Evolutionary conservation across 192 early-diverging fungal species (phyloP), one percentile per base, ranked within the genome.

Genomic region (Backusella circina): DNA sequence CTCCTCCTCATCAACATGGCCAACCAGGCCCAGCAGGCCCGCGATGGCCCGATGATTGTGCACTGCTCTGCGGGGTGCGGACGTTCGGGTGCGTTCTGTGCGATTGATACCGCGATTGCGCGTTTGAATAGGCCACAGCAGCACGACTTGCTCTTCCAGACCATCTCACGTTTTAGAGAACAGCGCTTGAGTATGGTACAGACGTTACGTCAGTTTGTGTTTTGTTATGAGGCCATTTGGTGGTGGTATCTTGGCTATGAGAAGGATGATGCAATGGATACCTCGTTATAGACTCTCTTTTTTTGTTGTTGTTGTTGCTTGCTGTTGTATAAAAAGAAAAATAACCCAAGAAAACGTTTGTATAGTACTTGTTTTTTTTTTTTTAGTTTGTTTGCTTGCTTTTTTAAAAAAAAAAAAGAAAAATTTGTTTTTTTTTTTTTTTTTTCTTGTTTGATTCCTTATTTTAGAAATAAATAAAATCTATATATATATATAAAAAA

Each of bases 101-200:
- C 84, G 3, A 87, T 90, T 75, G 88, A 90, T 64, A 79, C 88
- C 4, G 70, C 83, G 16, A 74, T 89, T 28, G 57, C 77, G 9
- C 61, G 83, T 9, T 65, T 76, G 31, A 93, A 47, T 79, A 18
- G n/a, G 12, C 32, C 10, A 23, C 21, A 86, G 10, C 86, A 93
- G 0, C 54, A 61, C 3, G 54, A 61, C 12, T 71, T 91, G 37
- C 86, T 95, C 18, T 89, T 87, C 44, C 80, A 88, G 57, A 80
- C 89, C 0, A 88, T 95, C 54, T 83, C 85, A 28, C 84, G 84
- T 21, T 89, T 95, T 76, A 84, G 95, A 74, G 88, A 91, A 76
- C 93, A 95, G 75, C 87, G 95, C 26, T 78, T 96, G 21, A 86
- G 87, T 23, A 92, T 94, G 90, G 95, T 96, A 28, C 95, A 96